Percentiles rank a stretch among this genome's conserved stretches.
Conservation (phyloP, 179 eudicot species). For the Corrigiola litoralis region DNA sequence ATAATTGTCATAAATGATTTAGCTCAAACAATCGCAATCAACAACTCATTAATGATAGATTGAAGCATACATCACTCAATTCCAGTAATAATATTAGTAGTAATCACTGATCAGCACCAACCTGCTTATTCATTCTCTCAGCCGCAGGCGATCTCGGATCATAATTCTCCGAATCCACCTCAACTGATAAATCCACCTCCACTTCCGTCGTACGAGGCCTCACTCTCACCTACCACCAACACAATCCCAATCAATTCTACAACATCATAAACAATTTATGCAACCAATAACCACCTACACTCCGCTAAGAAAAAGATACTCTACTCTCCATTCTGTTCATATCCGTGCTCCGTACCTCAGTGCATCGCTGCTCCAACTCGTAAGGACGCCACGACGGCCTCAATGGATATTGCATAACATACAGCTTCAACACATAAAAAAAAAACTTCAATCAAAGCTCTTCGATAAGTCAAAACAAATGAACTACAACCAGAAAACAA, state of each 20-base stretch:
- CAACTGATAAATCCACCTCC: constrained; percentile 71
- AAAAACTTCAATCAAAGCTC: neutral
- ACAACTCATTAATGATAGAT: neutral
- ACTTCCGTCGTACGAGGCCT: constrained; percentile 49
- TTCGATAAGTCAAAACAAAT: too few relatives aligned
- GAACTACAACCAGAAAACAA: too few relatives aligned
- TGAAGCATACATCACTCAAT: neutral
- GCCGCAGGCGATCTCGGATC: constrained; percentile 25
- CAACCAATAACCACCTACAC: neutral
- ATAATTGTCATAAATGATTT: neutral
- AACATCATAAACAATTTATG: neutral
- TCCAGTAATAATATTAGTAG: neutral
- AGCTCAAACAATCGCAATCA: too few relatives aligned
- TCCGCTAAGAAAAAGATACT: neutral
- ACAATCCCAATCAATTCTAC: neutral
- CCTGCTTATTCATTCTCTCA: constrained; percentile 49
- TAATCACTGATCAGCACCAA: constrained; percentile 12
- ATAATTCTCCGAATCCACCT: constrained; percentile 49
- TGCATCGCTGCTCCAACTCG: constrained; percentile 68
- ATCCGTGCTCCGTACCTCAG: constrained; percentile 41
- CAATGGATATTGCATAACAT: constrained; percentile 77
- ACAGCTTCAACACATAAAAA: constrained; percentile 44
- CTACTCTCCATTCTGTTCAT: neutral
- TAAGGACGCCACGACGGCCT: constrained; percentile 89
- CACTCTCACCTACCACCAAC: constrained; percentile 58